Evolutionary conservation across 2,329 filamentous ascomycete genomes (phyloP).

Genomic region (Exophiala xenobiotica): DNA sequence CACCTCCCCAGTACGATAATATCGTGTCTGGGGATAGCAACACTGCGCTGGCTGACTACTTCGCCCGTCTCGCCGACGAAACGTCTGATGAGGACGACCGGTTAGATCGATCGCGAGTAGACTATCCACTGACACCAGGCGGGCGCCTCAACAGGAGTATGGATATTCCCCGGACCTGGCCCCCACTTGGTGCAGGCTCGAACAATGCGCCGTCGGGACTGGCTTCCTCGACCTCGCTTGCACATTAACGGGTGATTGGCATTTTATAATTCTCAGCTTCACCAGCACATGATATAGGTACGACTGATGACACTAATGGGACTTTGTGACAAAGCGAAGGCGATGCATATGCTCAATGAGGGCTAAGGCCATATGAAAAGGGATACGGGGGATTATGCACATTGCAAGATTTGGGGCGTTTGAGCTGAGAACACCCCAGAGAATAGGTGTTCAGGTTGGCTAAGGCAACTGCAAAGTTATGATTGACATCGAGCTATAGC

Average conservation of each 20-base stretch:
- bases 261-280: neutral
- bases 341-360: constrained; percentile 8
- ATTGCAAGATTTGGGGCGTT: neutral
- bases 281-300: constrained; percentile 4
- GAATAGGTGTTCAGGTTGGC: neutral
- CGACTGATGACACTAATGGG: constrained; percentile 14
- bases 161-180: constrained; percentile 61
- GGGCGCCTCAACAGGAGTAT: constrained; percentile 63
- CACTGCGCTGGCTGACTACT: constrained; percentile 78
- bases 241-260: constrained; percentile 10
- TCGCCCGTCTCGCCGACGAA: constrained; percentile 73
- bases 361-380: neutral
- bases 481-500: neutral
- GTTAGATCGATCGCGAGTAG: constrained; percentile 44
- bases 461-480: neutral
- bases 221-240: constrained; percentile 20
- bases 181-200: constrained; percentile 40
- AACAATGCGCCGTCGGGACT: constrained; percentile 9
- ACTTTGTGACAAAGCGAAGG: constrained; percentile 8
- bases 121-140: constrained; percentile 64
- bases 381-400: neutral
- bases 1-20: constrained; percentile 79
- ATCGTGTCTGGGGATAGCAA: constrained; percentile 69
- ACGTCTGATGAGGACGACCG: constrained; percentile 59
- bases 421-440: neutral